A percentile compares a stretch with the other conserved stretches of the same genome.
These are phyloP conservation scores for Colletotrichum destructivum DNA, from an alignment of 2,329 filamentous ascomycete genomes.

Conservation along the genomic window DNA sequence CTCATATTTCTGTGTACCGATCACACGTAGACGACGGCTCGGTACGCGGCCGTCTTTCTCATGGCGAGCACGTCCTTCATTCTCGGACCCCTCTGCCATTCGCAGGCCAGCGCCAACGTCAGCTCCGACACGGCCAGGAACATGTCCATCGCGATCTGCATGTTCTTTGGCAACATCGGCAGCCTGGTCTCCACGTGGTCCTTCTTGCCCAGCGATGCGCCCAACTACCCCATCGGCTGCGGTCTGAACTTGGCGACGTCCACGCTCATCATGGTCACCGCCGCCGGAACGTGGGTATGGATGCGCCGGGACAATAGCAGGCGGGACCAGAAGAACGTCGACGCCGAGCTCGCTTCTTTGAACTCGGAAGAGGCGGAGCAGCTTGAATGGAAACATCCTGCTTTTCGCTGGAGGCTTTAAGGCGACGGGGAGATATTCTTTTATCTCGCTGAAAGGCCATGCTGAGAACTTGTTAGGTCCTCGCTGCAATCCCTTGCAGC, in stretches of 20 bases:
- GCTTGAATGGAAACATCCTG: slow-evolving; percentile 43
- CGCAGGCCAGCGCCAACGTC: slow-evolving; percentile 77
- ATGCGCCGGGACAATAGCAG: slow-evolving; percentile 43
- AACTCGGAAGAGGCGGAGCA: slow-evolving; percentile 22
- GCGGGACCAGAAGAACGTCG: slow-evolving; percentile 30
- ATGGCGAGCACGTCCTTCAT: slow-evolving; percentile 74
- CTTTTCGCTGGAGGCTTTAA: slow-evolving; percentile 39
- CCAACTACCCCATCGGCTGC: slow-evolving; percentile 41
- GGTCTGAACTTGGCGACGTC: slow-evolving; percentile 41
- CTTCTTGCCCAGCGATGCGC: slow-evolving; percentile 41
- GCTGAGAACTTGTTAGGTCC: no score
- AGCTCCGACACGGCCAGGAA: slow-evolving; percentile 77
- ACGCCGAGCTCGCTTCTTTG: slow-evolving; percentile 35
- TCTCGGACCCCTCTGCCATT: slow-evolving; percentile 75
- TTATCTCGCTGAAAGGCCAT: no score
- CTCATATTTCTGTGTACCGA: slow-evolving; percentile 75
- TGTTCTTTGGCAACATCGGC: slow-evolving; percentile 50
- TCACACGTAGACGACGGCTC: slow-evolving; percentile 58
- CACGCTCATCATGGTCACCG: slow-evolving; percentile 19
- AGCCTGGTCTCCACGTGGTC: slow-evolving; percentile 43
- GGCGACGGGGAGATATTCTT: no score
- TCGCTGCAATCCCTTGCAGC: no score
- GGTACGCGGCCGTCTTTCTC: slow-evolving; percentile 79
- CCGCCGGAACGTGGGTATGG: slow-evolving; percentile 31
- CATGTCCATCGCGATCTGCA: slow-evolving; percentile 67